A percentile compares a stretch with the other conserved stretches of the same genome.
Conservation (phyloP, 108 stramenopile genomes). For the Bacterosira constricta region DNA sequence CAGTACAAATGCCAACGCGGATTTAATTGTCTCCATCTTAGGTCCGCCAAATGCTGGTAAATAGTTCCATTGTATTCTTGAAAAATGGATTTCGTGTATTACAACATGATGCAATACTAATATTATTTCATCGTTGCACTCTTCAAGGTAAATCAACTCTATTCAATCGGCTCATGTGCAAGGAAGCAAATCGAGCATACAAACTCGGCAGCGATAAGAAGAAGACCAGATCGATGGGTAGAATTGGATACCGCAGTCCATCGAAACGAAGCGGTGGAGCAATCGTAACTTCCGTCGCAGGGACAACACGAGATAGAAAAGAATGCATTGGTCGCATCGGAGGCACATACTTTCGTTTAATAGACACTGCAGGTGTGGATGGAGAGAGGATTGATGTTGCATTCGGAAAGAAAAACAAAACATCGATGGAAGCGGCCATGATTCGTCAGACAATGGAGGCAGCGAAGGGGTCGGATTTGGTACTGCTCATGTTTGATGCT, state of each 20-base stretch:
- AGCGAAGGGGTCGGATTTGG: slow-evolving; percentile 67
- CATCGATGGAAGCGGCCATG: slow-evolving; percentile 67
- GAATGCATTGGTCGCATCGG: slow-evolving; percentile 85
- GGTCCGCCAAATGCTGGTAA: slow-evolving; percentile 93
- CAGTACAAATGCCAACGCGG: slow-evolving; percentile 36
- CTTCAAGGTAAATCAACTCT: slow-evolving; percentile 78
- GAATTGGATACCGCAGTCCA: slow-evolving; percentile 51
- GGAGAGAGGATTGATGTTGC: slow-evolving; percentile 75
- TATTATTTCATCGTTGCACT: not conserved
- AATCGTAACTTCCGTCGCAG: slow-evolving; percentile 83
- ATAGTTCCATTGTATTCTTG: not conserved
- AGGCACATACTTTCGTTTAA: slow-evolving; percentile 74
- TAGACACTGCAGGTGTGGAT: slow-evolving; percentile 94
- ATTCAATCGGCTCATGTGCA: slow-evolving; percentile 87
- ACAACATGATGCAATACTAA: not conserved
- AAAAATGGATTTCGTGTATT: not conserved
- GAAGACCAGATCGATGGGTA: slow-evolving; percentile 25
- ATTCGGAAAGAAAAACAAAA: slow-evolving; percentile 34
- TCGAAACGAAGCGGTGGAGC: slow-evolving; percentile 62
- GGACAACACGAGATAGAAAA: slow-evolving; percentile 90
- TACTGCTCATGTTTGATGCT: slow-evolving; percentile 86
- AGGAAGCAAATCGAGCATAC: slow-evolving; percentile 70
- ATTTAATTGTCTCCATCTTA: slow-evolving; percentile 70
- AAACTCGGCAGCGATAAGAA: slow-evolving; percentile 58
- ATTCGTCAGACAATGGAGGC: slow-evolving; percentile 84